phyloP scores from a whole-genome alignment of 2,329 filamentous ascomycete genomes.

The Trichoderma gracile region DNA sequence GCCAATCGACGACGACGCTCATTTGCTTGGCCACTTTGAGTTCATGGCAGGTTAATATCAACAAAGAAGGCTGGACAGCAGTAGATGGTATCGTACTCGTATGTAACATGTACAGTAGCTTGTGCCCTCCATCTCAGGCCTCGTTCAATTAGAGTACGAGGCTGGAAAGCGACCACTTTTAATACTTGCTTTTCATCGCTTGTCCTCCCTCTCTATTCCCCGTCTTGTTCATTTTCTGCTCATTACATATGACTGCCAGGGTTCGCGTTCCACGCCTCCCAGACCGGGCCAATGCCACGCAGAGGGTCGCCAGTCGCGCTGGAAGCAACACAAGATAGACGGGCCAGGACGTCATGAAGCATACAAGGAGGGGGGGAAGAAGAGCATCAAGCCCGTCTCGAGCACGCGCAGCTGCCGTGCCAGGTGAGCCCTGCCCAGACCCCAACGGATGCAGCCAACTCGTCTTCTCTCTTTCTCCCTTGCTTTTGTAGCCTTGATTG shows the following conservation, averaged over 20 bases:
- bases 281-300: background rate
- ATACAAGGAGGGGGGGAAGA: background rate
- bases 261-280: background rate
- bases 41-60: background rate
- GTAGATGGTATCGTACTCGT: too few relatives aligned
- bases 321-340: constrained; percentile 5
- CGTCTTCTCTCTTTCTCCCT: background rate
- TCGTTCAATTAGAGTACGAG: too few relatives aligned
- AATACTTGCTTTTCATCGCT: background rate
- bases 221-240: background rate
- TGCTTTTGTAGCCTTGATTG: background rate
- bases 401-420: constrained; percentile 2
- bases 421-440: constrained; percentile 1
- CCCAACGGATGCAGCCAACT: constrained; percentile 8
- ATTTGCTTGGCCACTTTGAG: background rate
- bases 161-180: background rate
- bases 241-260: constrained; percentile 4
- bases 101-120: too few relatives aligned
- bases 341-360: constrained; percentile 19
- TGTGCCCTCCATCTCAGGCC: too few relatives aligned
- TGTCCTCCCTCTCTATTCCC: too few relatives aligned
- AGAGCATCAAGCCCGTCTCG: background rate
- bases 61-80: too few relatives aligned
- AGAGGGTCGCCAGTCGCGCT: background rate
- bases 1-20: constrained; percentile 12